phyloP scores from a whole-genome alignment of 192 early-diverging fungal genomes.

The Chytriomyces sp. region DNA sequence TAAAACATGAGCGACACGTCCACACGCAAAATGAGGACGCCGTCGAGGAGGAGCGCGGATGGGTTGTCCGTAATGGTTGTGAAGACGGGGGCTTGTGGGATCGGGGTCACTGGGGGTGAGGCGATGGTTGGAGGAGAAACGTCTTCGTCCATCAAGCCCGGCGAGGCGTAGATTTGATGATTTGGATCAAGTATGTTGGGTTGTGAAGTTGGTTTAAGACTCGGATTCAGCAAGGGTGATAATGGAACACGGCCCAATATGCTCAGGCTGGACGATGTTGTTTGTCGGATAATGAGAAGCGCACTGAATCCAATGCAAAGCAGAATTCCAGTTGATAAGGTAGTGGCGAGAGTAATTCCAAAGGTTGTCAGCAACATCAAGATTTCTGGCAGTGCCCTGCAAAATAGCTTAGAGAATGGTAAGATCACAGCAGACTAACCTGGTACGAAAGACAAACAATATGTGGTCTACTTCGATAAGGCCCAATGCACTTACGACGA shows the following conservation, averaged over 20 bases:
- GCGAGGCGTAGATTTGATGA: too few relatives aligned
- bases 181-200: too few relatives aligned
- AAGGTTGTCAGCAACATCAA: constrained; percentile 36
- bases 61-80: constrained; percentile 42
- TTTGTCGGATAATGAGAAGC: constrained; percentile 39
- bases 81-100: not conserved
- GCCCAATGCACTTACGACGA: constrained; percentile 78
- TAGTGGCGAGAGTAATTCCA: constrained; percentile 31
- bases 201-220: not conserved
- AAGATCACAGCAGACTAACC: not conserved
- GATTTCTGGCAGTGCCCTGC: constrained; percentile 26
- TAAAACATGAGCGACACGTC: constrained; percentile 43
- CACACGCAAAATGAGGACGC: constrained; percentile 34
- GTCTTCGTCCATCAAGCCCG: too few relatives aligned
- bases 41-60: constrained; percentile 38
- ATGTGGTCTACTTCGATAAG: constrained; percentile 79
- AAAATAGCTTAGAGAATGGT: not conserved
- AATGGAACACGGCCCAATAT: constrained; percentile 37
- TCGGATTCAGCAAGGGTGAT: not conserved
- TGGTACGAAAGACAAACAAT: constrained; percentile 64
- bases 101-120: not conserved
- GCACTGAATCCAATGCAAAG: constrained; percentile 35
- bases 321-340: constrained; percentile 35
- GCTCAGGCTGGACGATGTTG: constrained; percentile 33
- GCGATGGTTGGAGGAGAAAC: not conserved